Evolutionary conservation across 2,329 filamentous ascomycete genomes (phyloP).

Genomic region (Juglanconis juglandina): DNA sequence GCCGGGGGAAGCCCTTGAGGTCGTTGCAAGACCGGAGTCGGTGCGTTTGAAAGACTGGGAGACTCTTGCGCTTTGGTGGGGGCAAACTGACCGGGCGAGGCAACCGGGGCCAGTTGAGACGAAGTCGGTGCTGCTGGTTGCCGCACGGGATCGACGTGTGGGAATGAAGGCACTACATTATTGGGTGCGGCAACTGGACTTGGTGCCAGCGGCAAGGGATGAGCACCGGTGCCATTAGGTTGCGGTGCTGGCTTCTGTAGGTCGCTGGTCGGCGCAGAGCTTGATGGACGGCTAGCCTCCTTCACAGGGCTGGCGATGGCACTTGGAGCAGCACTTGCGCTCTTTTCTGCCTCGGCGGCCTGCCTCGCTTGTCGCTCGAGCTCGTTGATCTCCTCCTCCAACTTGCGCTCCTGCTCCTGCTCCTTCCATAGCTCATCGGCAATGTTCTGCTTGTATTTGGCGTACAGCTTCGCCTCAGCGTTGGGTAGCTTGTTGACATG

Average conservation of each 20-base stretch:
- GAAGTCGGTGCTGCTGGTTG: conserved; percentile 7
- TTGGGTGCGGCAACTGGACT: conserved; percentile 5
- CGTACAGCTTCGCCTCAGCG: conserved; percentile 71
- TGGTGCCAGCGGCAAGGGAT: conserved; percentile 8
- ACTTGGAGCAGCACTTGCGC: conserved; percentile 13
- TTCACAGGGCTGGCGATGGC: neutral
- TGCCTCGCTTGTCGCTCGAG: conserved; percentile 52
- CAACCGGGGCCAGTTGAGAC: neutral
- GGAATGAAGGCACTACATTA: neutral
- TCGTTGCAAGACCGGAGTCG: conserved; percentile 35
- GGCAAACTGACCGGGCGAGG: neutral
- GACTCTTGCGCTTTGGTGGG: conserved; percentile 7
- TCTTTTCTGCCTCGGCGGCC: conserved; percentile 16
- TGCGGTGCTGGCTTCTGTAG: conserved; percentile 1
- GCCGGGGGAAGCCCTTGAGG: conserved; percentile 34
- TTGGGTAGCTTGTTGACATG: conserved; percentile 66
- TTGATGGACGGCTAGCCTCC: conserved; percentile 10
- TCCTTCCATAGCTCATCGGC: conserved; percentile 71
- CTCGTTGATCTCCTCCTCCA: conserved; percentile 66
- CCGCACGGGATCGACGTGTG: conserved; percentile 1
- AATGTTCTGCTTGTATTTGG: conserved; percentile 66
- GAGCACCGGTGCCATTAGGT: conserved; percentile 16
- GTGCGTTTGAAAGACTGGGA: conserved; percentile 6
- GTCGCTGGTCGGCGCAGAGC: conserved; percentile 3
- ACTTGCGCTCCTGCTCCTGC: conserved; percentile 61